Evolutionary conservation across 2,329 filamentous ascomycete genomes (phyloP).

Genomic region (Chrysoporthe cubensis): DNA sequence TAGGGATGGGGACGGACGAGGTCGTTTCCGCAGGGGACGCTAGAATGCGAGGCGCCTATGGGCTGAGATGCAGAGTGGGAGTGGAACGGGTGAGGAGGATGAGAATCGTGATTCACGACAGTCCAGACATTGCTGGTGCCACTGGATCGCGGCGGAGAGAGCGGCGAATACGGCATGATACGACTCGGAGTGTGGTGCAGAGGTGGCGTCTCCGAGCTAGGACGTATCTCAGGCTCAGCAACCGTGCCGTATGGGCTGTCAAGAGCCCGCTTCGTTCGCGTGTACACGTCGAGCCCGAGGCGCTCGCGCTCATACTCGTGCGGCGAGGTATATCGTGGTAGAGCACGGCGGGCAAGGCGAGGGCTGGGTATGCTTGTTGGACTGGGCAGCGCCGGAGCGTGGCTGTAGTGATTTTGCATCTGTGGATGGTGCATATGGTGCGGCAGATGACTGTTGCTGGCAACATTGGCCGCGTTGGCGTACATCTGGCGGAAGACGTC

Average conservation of each 20-base stretch:
- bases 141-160: conserved; percentile 23
- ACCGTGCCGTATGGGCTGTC: conserved; percentile 46
- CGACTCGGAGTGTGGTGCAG: conserved; percentile 13
- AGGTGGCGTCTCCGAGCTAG: conserved; percentile 9
- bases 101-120: conserved; percentile 34
- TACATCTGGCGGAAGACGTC: conserved; percentile 45
- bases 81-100: conserved; percentile 18
- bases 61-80: conserved; percentile 14
- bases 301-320: conserved; percentile 29
- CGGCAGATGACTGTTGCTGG: conserved; percentile 24
- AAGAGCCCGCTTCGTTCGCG: conserved; percentile 34
- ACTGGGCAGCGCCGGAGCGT: conserved; percentile 30
- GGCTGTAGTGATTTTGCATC: conserved; percentile 21
- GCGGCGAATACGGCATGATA: conserved; percentile 21
- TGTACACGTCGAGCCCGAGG: conserved; percentile 33
- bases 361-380: conserved; percentile 31
- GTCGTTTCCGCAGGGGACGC: conserved; percentile 19
- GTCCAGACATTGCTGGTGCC: conserved; percentile 26
- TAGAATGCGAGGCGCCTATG: conserved; percentile 27
- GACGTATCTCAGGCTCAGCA: conserved; percentile 39
- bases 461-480: conserved; percentile 32
- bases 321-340: conserved; percentile 18
- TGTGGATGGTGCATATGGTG: conserved; percentile 26
- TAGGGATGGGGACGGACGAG: background rate
- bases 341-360: conserved; percentile 16